phyloP scores from a whole-genome alignment of 768 basidiomycete genomes.

The Boletus patriciae region DNA sequence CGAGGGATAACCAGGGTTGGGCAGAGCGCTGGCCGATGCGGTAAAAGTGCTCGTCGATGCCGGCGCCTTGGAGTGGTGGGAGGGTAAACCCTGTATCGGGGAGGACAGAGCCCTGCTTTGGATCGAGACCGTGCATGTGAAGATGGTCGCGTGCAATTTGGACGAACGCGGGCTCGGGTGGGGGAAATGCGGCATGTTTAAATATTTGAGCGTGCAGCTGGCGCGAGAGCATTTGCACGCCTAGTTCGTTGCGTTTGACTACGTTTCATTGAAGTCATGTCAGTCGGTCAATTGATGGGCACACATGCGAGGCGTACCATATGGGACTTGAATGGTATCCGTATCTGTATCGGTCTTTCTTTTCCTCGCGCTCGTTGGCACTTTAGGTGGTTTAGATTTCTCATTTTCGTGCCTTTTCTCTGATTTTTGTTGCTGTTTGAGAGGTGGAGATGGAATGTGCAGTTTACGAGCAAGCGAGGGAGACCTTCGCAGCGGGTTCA shows the following conservation, averaged over 20 bases:
- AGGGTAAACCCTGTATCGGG: conserved; percentile 78
- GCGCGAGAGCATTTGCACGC: conserved; percentile 90
- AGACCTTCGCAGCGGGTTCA: conserved; percentile 17
- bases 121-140: conserved; percentile 75
- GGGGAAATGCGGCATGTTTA: conserved; percentile 60
- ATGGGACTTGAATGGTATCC: background rate
- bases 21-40: conserved; percentile 66
- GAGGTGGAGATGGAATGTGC: conserved; percentile 9
- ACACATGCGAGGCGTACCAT: conserved; percentile 4
- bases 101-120: conserved; percentile 75
- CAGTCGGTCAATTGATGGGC: background rate
- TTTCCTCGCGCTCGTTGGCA: background rate
- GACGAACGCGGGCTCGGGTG: conserved; percentile 59
- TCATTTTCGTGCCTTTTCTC: background rate
- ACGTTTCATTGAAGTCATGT: background rate
- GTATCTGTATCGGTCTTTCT: background rate
- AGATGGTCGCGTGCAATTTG: conserved; percentile 83
- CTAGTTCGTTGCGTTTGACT: conserved; percentile 81
- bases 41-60: conserved; percentile 88
- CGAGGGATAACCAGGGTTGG: conserved; percentile 73
- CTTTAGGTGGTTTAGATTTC: background rate
- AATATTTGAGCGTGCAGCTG: conserved; percentile 84
- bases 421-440: conserved; percentile 16
- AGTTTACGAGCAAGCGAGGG: conserved; percentile 15
- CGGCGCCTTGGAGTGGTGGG: conserved; percentile 77